Percentiles rank a stretch among this genome's conserved stretches.
Conservation (phyloP, 2,329 filamentous ascomycete species). For the Colletotrichum destructivum region DNA sequence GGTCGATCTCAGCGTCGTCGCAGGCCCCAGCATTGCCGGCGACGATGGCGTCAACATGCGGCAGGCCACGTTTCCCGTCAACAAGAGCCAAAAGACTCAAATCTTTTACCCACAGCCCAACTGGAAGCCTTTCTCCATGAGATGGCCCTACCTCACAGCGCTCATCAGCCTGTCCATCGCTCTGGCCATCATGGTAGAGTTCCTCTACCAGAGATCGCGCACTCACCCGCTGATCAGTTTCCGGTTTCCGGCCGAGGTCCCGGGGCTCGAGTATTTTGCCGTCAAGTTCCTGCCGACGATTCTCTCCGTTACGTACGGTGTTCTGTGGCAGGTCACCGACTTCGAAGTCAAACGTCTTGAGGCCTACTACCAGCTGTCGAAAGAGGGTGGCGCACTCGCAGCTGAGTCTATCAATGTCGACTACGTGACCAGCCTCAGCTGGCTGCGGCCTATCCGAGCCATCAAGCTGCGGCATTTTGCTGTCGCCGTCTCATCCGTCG, state of each 20-base stretch:
- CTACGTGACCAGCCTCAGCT: conserved; percentile 78
- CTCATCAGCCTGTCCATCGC: conserved; percentile 69
- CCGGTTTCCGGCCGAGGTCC: conserved; percentile 64
- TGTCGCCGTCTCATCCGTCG: conserved; percentile 76
- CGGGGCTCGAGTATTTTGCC: conserved; percentile 68
- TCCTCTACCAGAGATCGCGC: conserved; percentile 67
- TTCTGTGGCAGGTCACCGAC: conserved; percentile 77
- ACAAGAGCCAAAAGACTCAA: conserved; percentile 57
- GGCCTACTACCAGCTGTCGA: conserved; percentile 77
- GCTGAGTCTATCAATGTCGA: conserved; percentile 80
- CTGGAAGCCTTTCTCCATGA: conserved; percentile 78
- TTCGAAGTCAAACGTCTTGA: conserved; percentile 78
- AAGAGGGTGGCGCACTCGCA: conserved; percentile 71
- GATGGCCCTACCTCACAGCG: conserved; percentile 70
- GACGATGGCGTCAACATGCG: conserved; percentile 50
- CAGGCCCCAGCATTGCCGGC: conserved; percentile 56
- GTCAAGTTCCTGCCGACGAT: conserved; percentile 76
- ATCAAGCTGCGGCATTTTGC: conserved; percentile 76
- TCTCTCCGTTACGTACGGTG: conserved; percentile 73
- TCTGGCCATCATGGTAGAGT: conserved; percentile 68
- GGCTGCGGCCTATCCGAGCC: conserved; percentile 75
- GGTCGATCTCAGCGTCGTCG: conserved; percentile 68
- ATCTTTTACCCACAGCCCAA: conserved; percentile 75
- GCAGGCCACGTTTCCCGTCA: conserved; percentile 55
- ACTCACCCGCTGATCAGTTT: conserved; percentile 65